These are phyloP conservation scores for Tremellales sp. DNA, from an alignment of 1,284 basidiomycete species.

Conservation along the genomic window DNA sequence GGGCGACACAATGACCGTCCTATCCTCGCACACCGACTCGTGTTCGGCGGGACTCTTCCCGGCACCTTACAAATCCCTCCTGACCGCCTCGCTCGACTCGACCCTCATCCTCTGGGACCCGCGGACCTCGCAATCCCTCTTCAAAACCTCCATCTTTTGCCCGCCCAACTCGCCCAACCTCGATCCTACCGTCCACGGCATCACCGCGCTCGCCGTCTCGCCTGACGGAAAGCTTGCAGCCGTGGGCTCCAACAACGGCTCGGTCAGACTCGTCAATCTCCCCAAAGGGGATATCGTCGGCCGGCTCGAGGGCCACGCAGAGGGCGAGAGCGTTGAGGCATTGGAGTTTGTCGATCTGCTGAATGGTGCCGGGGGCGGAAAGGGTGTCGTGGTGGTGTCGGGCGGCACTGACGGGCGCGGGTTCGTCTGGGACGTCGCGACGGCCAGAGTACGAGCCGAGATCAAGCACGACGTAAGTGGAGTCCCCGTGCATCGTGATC, in stretches of 20 bases:
- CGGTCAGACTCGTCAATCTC: conserved; percentile 77
- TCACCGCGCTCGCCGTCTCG: conserved; percentile 83
- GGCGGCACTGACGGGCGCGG: conserved; percentile 92
- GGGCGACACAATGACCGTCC: conserved; percentile 91
- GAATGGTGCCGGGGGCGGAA: conserved; percentile 55
- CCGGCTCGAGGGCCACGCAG: conserved; percentile 74
- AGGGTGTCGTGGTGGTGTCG: conserved; percentile 68
- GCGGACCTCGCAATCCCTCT: conserved; percentile 59
- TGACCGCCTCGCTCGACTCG: conserved; percentile 82
- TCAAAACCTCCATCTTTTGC: conserved; percentile 52
- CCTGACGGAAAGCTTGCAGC: conserved; percentile 79
- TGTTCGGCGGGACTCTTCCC: conserved; percentile 89
- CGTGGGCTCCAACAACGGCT: conserved; percentile 78
- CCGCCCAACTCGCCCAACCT: conserved; percentile 59
- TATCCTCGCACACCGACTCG: conserved; percentile 81
- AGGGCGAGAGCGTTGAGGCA: conserved; percentile 87
- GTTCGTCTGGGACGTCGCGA: conserved; percentile 88
- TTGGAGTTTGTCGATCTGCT: conserved; percentile 79
- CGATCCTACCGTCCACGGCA: conserved; percentile 57
- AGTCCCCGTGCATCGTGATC: background rate
- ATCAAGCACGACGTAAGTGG: conserved; percentile 68
- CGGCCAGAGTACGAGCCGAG: conserved; percentile 73
- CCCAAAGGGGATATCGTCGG: conserved; percentile 79
- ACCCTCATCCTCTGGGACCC: conserved; percentile 91
- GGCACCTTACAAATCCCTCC: conserved; percentile 61